Base-by-base conservation (phyloP, 176 grass and related monocot genomes). In the Oryza meyeriana region DNA sequence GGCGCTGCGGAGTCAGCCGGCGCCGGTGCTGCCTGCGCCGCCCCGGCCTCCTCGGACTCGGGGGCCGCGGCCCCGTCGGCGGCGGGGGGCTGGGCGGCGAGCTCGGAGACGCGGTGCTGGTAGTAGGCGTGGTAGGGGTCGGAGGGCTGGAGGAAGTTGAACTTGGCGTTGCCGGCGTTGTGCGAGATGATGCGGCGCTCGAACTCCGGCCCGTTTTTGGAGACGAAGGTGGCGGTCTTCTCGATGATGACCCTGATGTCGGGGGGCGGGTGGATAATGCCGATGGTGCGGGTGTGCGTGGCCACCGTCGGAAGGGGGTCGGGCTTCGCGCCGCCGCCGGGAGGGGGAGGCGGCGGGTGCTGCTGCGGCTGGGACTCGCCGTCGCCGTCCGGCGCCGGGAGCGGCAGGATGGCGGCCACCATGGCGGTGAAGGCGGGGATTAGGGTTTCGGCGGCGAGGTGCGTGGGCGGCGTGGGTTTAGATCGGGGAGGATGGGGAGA, bases 181-280 rank as follows among this genome's bases (percentile, higher is more conserved):
- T 69, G 76, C 8, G 82, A 71, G 45, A 99, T 72, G 82, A 94
- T 91, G 78, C 87, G 87, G 70, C 89, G 88, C 76, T 97, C 89
- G 71, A 97, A 94, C 55, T 95, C 87, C 7, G 93, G 90, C 0
- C 96, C 96, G 69, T 99, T 99, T 79, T 95, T 95, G 72, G 96
- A 87, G 41, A 99, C 96, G 76, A 95, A 95, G 78, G 83, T 69
- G 33, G 93, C 96, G 9, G 89, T 95, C 88, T 99, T 99, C 83
- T 99, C 91, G 26, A 99, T 91, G 30, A 99, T 95, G 4, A 89
- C 85, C 13, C 88, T 83, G 77, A 99, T 95, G 74, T 93, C 91
- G 1, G 86, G 92, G 26, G 96, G 93, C n/a, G 96, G 96, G 72
- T 95, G 85, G 91, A 99, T 99, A 73, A 99, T 99, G 20, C 93